Base-by-base conservation (phyloP, 2,329 filamentous ascomycete genomes). In the Cladophialophora carrionii region DNA sequence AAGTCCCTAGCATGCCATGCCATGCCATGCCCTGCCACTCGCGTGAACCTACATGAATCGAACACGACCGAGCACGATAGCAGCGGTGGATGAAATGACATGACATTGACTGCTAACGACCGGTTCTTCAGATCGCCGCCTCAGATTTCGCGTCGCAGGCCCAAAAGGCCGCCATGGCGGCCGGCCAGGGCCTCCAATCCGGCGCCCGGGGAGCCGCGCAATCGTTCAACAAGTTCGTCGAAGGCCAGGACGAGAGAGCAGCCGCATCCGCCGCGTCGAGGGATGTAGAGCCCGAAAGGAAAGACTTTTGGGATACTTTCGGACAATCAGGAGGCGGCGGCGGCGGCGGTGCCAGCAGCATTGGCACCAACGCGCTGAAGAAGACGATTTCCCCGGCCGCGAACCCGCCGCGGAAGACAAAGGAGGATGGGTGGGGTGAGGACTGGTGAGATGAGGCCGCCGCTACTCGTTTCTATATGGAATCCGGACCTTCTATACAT, bases 241-340 rank as follows among this genome's bases (percentile, higher is more conserved):
- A 98, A 75, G 91, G 90, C 2, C 84, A 85, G 17, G 79, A 82
- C 24, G 74, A 79, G 51, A 72, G 73, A 61, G 71, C 65, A 69
- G 71, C 49, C 41, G 12, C 66, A 53, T 46, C 60, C 69, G 34
- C 77, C 75, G 54, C 65, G n/a, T 71, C 73, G n/a, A 73, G 74
- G 31, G 74, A 74, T 5, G 72, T 75, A 81, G 83, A 89, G 76
- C 85, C 85, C 7, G 86, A 88, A 66, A 90, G 88, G 78, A 89
- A 89, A 75, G 89, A 90, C 71, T 96, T 96, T 78, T 97, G 93
- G 93, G 93, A 96, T 75, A 89, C 90, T 71, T 96, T 98, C 78
- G 70, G 65, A 49, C 69, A 22, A 69, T 29, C 57, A 12, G 54
- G 37, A 20, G n/a, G 17, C 22, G 48, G 17, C 9, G 31, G 43